Evolutionary conservation across 1,284 basidiomycete species (phyloP), one percentile per base, ranked within the genome.

Genomic region (Apiotrichum porosum): DNA sequence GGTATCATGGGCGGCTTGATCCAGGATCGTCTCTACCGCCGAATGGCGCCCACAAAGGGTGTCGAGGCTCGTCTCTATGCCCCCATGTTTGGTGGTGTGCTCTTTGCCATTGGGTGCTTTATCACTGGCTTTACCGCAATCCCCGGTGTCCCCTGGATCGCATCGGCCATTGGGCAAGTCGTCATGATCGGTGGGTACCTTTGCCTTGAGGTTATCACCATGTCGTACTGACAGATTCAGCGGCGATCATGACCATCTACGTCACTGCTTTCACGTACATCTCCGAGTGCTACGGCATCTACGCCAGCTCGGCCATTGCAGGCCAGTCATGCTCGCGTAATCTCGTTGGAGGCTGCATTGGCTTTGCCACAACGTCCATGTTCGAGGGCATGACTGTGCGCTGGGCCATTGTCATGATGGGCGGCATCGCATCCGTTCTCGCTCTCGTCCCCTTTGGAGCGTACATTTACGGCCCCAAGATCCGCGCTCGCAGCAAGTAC

Each of bases 11-110:
- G 74, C 3, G 84, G 83, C 57, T 62, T 83, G 14, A 78, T 80
- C 52, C 85, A 87, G 71, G 85, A 88, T 58, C 69, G 64, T 23
- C 63, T 86, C 2, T 89, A 88, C 59, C 72, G 72, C 80, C 83
- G 52, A 5, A 71, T 82, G 51, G 77, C 81, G 17, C 66, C 71
- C 1, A 76, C 61, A 14, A 71, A 77, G 36, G 85, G 85, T 0
- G 82, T 85, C 0, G 86, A 89, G 69, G 86, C 86, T 0, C 78
- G 86, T 10, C 69, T 90, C 19, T 86, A 84, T 54, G 71, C 74
- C 17, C 81, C 84, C 3, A 83, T 84, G 68, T 66, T 78, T 9
- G 85, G 83, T 0, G 84, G 79, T 0, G 51, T 87, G 15, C 58
- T 82, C 8, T 77, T 87, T 45, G 82, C 84, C 0, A 61, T 76